phyloP scores from a whole-genome alignment of 495 filamentous ascomycete genomes.

The Xylaria bambusicola region DNA sequence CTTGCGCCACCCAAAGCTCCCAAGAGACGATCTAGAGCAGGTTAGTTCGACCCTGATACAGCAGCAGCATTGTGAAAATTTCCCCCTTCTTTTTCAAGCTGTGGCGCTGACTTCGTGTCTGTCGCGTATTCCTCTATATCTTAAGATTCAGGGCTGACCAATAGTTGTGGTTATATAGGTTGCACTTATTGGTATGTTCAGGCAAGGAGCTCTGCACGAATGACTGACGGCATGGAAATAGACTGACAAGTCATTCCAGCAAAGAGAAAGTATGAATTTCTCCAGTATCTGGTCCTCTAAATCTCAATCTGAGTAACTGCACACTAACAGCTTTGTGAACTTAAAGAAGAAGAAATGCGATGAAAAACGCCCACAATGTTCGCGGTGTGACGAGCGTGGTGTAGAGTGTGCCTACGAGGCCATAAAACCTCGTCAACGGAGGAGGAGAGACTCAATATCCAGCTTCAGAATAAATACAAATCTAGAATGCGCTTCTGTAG shows the following conservation, averaged over 20 bases:
- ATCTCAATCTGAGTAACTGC: neutral
- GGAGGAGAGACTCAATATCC: slow-evolving; percentile 41
- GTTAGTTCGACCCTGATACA: slow-evolving; percentile 44
- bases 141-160: slow-evolving; percentile 18
- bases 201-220: neutral
- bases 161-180: slow-evolving; percentile 39
- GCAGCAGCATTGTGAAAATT: neutral
- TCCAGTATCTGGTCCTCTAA: slow-evolving; percentile 3
- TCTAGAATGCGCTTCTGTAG: neutral
- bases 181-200: slow-evolving; percentile 59
- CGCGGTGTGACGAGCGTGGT: slow-evolving; percentile 57
- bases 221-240: slow-evolving; percentile 17
- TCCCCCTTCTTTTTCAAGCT: neutral
- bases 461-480: slow-evolving; percentile 11
- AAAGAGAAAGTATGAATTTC: slow-evolving; percentile 49
- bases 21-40: slow-evolving; percentile 62
- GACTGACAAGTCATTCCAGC: slow-evolving; percentile 30
- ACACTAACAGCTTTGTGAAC: slow-evolving; percentile 18
- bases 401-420: slow-evolving; percentile 58
- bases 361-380: slow-evolving; percentile 59
- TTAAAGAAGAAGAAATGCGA: slow-evolving; percentile 67
- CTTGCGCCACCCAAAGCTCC: slow-evolving; percentile 60
- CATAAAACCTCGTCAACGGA: slow-evolving; percentile 58
- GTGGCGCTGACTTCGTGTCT: slow-evolving; percentile 5
- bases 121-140: neutral